Evolutionary conservation across 768 basidiomycete genomes (phyloP), one percentile per base, ranked within the genome.

Genomic region (Tylopilus sp.): DNA sequence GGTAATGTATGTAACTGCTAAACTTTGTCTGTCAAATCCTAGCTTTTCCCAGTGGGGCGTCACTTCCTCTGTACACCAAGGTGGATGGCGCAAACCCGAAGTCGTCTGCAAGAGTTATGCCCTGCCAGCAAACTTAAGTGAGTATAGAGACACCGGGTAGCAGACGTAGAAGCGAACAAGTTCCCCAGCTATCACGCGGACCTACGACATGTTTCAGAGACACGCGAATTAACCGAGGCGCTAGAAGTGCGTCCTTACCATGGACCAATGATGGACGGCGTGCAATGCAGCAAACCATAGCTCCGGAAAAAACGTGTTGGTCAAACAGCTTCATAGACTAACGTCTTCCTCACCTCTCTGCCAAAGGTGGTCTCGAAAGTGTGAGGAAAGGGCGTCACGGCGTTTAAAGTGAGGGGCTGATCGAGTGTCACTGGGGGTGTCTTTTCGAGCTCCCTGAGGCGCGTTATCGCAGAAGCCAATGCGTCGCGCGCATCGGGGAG

Each of bases 81-180:
- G 91, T 92, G 8, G 91, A 92, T 0, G 91, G 91, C 6, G 91
- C 91, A 62, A 89, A 87, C 6, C 91, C 91, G 63, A 93, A 91
- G 50, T 90, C 84, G 4, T 86, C 83, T 25, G 82, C 78, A 48
- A 91, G 69, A 56, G 74, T 71, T 48, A 92, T 79, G 39, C 77
- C 79, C 89, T 92, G 21, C 41, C 36, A 31, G 39, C 7, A 28
- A 7, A 10, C 28, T 28, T 45, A 21, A 31, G 40, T 67, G 36
- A 64, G 52, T 44, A 28, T 30, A 20, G 36, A 47, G 22, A 22
- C 44, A 26, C 30, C 13, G 26, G 39, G 36, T n/a, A 15, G 44
- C 52, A 30, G 51, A 52, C 45, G 36, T 33, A 44, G 33, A 25
- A 18, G 70, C 82, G 51, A 54, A 91, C 90, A 63, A 89, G 70